Base-by-base conservation (phyloP, 2,329 filamentous ascomycete genomes). In the Claviceps pusilla region DNA sequence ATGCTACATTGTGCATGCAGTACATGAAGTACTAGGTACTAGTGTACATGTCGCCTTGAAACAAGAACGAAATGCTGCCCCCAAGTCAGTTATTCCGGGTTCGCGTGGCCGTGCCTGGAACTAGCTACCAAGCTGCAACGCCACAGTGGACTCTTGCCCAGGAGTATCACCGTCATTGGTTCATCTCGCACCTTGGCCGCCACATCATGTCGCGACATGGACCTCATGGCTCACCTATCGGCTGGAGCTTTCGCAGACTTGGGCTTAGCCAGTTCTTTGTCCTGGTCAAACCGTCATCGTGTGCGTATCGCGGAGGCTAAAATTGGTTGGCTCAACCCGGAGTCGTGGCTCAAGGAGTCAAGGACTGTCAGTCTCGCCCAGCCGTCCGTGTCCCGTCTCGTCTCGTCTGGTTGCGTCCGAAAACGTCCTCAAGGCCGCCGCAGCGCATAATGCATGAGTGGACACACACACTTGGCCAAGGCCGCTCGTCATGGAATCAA, bases 71-170 rank as follows among this genome's bases (percentile, higher is more conserved):
- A 7, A 33, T 48, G 19, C 37, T 45, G 31, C 37, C 24, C 48
- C 48, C 16, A 4, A 2, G 11, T 31, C 19, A 31, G 24, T 48
- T 51, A 42, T 43, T 50, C 52, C 45, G 41, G 41, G 37, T 50
- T 50, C 47, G 52, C 41, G 47, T 43, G 35, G 14, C 43, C 35
- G 53, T 54, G 48, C 53, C 53, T 54, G 53, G 49, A 54, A 48
- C 53, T 54, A 54, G 39, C 47, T 9, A 14, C 37, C 14, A 12
- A 3, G 12, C 43, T 35, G 37, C 7, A 6, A 37, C 49, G 53
- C 53, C 53, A 54, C 49, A 54, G 28, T 14, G 53, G 48, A 43
- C 28, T 9, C 7, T 12, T 1, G 45, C 12, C 42, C 46, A 42
- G 46, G 37, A 43, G n/a, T 33, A 42, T 4, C 11, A n/a, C 5